Percentiles rank a stretch among this genome's conserved stretches.
Evolutionary conservation across 2,329 filamentous ascomycete species (phyloP).

Genomic region (Biscogniauxia marginata): DNA sequence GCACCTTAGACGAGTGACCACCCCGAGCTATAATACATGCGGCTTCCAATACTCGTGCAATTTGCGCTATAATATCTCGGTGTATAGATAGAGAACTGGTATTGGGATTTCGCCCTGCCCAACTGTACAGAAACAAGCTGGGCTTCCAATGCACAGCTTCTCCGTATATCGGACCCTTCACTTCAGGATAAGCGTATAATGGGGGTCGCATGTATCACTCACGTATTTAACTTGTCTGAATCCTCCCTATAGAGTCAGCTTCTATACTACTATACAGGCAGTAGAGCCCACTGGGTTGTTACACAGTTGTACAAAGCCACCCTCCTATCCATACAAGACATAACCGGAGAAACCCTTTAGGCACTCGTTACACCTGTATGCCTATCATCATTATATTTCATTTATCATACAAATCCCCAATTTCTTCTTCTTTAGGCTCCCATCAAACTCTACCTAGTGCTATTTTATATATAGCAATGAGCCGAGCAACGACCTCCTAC

Average conservation of each 20-base stretch:
- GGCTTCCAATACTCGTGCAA: background rate
- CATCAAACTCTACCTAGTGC: background rate
- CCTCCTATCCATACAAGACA: background rate
- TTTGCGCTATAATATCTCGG: background rate
- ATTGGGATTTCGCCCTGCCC: background rate
- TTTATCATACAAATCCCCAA: background rate
- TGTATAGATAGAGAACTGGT: background rate
- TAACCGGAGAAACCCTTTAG: background rate
- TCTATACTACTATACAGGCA: background rate
- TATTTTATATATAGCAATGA: background rate
- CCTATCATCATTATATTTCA: background rate
- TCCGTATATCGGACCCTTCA: background rate
- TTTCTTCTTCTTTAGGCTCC: background rate
- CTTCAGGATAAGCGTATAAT: background rate
- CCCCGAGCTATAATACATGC: background rate
- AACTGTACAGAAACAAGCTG: background rate
- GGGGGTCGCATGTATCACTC: background rate
- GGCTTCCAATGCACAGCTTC: background rate
- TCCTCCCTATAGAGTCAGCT: background rate
- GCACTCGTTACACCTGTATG: background rate
- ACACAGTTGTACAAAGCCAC: background rate
- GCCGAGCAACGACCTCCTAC: background rate
- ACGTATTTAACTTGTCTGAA: background rate
- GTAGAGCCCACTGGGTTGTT: background rate
- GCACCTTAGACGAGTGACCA: background rate